Evolutionary conservation across 257 asterid species (phyloP).

Genomic region (Scutellaria barbata): DNA sequence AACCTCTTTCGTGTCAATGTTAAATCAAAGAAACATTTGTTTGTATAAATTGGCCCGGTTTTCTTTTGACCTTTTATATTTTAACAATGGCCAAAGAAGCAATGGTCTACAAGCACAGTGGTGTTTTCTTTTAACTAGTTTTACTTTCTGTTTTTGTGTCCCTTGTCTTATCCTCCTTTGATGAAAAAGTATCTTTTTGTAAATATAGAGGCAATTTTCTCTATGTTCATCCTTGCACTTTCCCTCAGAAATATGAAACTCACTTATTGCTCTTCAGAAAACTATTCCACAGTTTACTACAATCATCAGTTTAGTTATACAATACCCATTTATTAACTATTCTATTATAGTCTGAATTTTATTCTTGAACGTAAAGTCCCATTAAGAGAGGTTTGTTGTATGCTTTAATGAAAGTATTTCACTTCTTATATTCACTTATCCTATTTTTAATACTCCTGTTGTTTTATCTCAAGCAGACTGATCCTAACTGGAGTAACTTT

Average conservation of each 20-base stretch:
- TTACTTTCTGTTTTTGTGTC: no score
- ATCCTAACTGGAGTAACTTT: constrained; percentile 99
- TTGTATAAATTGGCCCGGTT: not conserved
- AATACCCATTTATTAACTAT: not conserved
- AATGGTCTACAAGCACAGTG: not conserved
- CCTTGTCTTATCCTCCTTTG: not conserved
- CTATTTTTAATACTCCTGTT: constrained; percentile 19
- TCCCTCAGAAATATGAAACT: not conserved
- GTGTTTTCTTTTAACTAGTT: not conserved
- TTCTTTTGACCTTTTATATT: not conserved
- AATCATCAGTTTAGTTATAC: not conserved
- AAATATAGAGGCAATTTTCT: not conserved
- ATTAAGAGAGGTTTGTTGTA: not conserved
- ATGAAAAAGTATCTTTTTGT: not conserved
- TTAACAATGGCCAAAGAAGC: not conserved
- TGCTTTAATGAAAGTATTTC: not conserved
- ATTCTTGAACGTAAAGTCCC: constrained; percentile 11
- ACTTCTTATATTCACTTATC: not conserved
- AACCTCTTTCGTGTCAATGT: not conserved
- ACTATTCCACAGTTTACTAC: not conserved
- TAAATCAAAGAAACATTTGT: not conserved
- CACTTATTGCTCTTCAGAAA: not conserved
- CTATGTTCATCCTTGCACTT: not conserved
- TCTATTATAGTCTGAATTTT: not conserved
- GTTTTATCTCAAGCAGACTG: constrained; percentile 74